Conservation (phyloP, 306 rosid species). For the Vigna reflexopilosa region DNA sequence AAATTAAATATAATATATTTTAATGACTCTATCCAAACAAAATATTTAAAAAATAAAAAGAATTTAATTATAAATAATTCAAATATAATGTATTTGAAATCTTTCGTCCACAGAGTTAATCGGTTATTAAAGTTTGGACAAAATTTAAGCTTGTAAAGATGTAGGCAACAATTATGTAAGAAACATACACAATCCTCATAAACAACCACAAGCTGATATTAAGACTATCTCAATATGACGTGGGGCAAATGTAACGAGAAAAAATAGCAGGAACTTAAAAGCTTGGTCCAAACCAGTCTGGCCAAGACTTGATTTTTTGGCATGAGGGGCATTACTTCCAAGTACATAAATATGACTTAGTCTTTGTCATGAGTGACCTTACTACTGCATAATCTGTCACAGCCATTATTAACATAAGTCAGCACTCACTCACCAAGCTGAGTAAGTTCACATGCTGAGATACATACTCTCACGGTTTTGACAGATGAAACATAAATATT, state of each 20-base stretch:
- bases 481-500: slow-evolving; percentile 31
- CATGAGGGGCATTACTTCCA: background rate
- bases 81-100: too few species aligned
- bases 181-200: background rate
- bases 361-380: background rate
- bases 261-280: slow-evolving; percentile 10
- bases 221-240: background rate
- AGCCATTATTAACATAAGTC: background rate
- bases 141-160: background rate
- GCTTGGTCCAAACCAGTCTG: slow-evolving; percentile 12
- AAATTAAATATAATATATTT: too few species aligned
- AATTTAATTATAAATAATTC: too few species aligned
- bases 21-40: too few species aligned
- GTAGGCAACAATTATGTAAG: background rate
- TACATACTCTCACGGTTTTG: slow-evolving; percentile 38
- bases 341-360: background rate
- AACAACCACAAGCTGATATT: background rate
- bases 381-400: background rate
- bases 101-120: too few species aligned
- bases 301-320: slow-evolving; percentile 14
- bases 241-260: background rate
- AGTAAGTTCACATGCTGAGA: slow-evolving; percentile 33
- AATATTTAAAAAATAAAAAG: too few species aligned
- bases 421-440: background rate
- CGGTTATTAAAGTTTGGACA: background rate